Conservation (phyloP, 2,329 filamentous ascomycete genomes). For the Colletotrichum higginsianum region DNA sequence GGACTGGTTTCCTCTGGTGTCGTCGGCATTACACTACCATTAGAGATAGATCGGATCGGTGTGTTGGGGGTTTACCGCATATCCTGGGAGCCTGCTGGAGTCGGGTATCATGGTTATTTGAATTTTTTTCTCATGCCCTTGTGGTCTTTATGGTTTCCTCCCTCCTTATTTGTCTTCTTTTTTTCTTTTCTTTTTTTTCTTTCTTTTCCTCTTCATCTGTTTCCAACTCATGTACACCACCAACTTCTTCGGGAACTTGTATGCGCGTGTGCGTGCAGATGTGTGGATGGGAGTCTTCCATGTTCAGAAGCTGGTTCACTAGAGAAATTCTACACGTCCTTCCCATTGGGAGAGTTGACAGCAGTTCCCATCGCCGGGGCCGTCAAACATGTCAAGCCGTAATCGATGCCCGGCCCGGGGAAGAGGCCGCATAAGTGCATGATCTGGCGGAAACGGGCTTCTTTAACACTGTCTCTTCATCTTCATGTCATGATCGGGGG, state of each 20-base stretch:
- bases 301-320: background rate
- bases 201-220: conserved; percentile 1
- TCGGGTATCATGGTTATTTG: conserved; percentile 37
- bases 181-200: background rate
- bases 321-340: conserved; percentile 7
- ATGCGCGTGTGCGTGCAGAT: too few species aligned
- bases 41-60: conserved; percentile 23
- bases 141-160: conserved; percentile 10
- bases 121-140: background rate
- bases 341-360: conserved; percentile 10
- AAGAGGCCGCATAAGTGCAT: conserved; percentile 32
- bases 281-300: background rate
- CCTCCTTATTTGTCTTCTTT: too few species aligned
- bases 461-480: background rate
- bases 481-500: background rate
- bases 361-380: conserved; percentile 6
- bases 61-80: conserved; percentile 20
- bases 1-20: conserved; percentile 14
- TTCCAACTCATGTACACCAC: conserved; percentile 14
- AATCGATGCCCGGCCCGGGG: background rate
- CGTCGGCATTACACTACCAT: conserved; percentile 14
- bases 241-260: conserved; percentile 1
- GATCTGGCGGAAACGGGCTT: conserved; percentile 23
- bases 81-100: conserved; percentile 36
- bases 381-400: conserved; percentile 6